Evolutionary conservation across 2,329 filamentous ascomycete species (phyloP), one percentile per base, ranked within the genome.

Genomic region (Beauveria rudraprayagi): DNA sequence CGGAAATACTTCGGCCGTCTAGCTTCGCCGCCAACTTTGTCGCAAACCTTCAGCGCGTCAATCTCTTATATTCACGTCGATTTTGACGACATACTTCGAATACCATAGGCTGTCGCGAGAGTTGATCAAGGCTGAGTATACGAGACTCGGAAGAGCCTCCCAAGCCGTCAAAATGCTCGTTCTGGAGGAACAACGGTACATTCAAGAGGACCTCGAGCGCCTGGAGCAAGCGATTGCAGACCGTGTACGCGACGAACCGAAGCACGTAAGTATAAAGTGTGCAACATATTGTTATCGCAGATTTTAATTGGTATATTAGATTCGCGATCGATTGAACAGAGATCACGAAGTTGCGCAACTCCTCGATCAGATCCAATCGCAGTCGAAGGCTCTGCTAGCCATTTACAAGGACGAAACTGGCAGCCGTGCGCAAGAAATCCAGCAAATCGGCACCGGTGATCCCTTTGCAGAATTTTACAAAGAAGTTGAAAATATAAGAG

Each of bases 181-280:
- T 67, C 78, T 97, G 65, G 95, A 99, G 80, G 92, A 97, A 68
- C 89, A 97, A 77, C 85, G 94, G 68, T 92, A 91, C 70, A 85
- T 97, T 68, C 92, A 97, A 69, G 94, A 99, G 83, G 94, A 99
- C 76, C 79, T 99, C 56, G 94, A 99, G 81, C 88, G 94, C 65
- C 83, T 99, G 63, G 94, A 99, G 77, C 91, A 96, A 74, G 94
- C 90, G 59, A 89, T 97, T 69, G 89, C 91, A 60, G 92, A 97
- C 77, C 89, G 92, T 70, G 85, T 95, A 63, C 82, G 86, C 64
- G 91, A 97, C 66, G 92, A 97, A 66, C 92, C 93, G 51, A 90
- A 89, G 75, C 89, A 93, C 74, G 91, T 92, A 78, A 74, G 86
- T 79, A 59, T 11, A 19, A 17, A 59, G 17, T 6, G 47, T 16